phyloP scores from a whole-genome alignment of 73 alveolate species.

The Tetrahymena elliotti region DNA sequence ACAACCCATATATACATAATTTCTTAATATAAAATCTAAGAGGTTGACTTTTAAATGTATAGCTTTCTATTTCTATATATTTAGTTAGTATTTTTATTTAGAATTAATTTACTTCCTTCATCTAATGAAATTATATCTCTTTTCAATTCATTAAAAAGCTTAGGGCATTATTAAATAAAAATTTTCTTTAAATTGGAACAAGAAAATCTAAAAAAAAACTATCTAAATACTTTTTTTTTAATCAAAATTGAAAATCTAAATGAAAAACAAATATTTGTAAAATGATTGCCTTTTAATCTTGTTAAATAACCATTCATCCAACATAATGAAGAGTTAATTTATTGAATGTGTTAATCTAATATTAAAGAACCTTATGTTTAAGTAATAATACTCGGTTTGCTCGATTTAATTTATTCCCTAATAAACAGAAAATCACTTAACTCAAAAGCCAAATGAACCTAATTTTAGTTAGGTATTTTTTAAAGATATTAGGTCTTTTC shows the following conservation, averaged over 20 bases:
- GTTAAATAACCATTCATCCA: background rate
- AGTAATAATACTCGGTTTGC: background rate
- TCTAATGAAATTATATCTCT: too few species aligned
- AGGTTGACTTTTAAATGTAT: background rate
- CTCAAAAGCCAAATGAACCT: background rate
- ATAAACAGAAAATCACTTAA: background rate
- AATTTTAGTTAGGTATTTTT: background rate
- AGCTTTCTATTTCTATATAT: background rate
- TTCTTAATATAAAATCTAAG: background rate
- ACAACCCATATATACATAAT: background rate
- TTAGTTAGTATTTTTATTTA: background rate
- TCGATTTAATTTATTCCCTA: background rate
- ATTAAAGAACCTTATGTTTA: background rate
- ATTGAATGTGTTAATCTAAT: background rate
- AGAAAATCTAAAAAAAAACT: too few species aligned
- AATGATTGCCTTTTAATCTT: background rate
- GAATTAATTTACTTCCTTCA: too few species aligned
- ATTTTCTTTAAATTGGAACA: too few species aligned
- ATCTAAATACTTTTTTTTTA: too few species aligned
- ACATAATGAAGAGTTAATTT: background rate
- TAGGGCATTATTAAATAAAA: too few species aligned
- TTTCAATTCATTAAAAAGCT: too few species aligned
- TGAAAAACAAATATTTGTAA: background rate
- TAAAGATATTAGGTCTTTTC: background rate
- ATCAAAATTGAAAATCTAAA: background rate